Evolutionary conservation across 441 rosid species (phyloP).

Genomic region (Adansonia gregorii): DNA sequence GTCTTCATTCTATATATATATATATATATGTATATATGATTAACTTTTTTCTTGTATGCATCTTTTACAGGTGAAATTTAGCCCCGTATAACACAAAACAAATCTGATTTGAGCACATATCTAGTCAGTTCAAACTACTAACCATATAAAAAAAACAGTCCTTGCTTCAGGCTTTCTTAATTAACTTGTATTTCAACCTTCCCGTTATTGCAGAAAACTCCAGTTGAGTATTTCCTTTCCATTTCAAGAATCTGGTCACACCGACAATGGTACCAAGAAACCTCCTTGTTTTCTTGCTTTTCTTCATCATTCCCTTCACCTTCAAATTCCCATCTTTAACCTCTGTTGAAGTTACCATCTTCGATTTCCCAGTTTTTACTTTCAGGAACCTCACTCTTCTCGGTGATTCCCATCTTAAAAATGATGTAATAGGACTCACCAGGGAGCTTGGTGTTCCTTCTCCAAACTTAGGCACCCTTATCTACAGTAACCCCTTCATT

Average conservation of each 20-base stretch:
- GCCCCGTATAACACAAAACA: constrained; percentile 76
- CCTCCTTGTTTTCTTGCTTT: constrained; percentile 47
- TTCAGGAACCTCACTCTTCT: constrained; percentile 84
- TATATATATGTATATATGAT: not conserved
- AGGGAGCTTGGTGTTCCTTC: constrained; percentile 75
- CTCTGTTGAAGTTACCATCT: constrained; percentile 38
- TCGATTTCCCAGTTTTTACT: constrained; percentile 63
- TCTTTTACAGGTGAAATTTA: constrained; percentile 90
- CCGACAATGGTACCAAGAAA: constrained; percentile 51
- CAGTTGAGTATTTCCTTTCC: not conserved
- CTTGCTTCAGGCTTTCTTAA: too few species aligned
- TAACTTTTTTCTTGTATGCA: constrained; percentile 76
- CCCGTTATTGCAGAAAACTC: not conserved
- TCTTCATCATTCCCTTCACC: constrained; percentile 31
- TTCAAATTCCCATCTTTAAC: constrained; percentile 21
- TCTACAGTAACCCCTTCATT: constrained; percentile 68
- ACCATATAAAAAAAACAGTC: too few species aligned
- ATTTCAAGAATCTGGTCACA: not conserved
- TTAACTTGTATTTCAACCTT: not conserved
- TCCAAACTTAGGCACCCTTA: constrained; percentile 72
- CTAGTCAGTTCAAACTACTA: constrained; percentile 70
- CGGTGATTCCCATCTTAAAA: constrained; percentile 85
- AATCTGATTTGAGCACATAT: constrained; percentile 60
- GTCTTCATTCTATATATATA: too few species aligned
- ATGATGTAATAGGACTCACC: constrained; percentile 82